These are phyloP conservation scores for Apophysomyces variabilis DNA, from an alignment of 371 early-diverging fungal genomes.

Conservation along the genomic window DNA sequence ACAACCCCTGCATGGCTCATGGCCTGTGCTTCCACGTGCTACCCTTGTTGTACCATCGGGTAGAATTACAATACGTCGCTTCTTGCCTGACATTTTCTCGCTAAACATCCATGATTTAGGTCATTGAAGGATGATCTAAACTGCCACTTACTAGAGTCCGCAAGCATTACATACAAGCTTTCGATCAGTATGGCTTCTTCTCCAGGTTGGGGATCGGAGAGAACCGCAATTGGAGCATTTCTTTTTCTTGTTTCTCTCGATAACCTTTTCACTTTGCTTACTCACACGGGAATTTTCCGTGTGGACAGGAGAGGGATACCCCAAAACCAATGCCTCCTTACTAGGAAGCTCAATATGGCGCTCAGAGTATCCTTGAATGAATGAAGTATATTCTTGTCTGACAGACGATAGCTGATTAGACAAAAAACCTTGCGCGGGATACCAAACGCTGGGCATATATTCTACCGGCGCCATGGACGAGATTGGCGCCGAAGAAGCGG, in stretches of 20 bases:
- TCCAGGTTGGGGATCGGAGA: slow-evolving; percentile 94
- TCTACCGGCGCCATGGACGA: no score
- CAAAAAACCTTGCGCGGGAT: no score
- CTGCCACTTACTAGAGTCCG: slow-evolving; percentile 83
- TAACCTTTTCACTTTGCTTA: not conserved
- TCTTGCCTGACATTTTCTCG: slow-evolving; percentile 20
- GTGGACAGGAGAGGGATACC: not conserved
- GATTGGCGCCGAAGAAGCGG: no score
- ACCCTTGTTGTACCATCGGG: slow-evolving; percentile 22
- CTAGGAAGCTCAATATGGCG: no score
- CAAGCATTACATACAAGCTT: slow-evolving; percentile 93
- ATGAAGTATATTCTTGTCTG: no score
- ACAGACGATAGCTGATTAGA: no score
- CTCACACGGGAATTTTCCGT: not conserved
- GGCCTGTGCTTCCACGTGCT: slow-evolving; percentile 10
- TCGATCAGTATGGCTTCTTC: slow-evolving; percentile 78
- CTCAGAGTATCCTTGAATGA: no score
- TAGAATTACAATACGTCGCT: slow-evolving; percentile 18
- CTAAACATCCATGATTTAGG: slow-evolving; percentile 1
- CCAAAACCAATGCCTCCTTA: no score
- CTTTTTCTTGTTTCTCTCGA: slow-evolving; percentile 24
- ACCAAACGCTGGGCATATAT: no score
- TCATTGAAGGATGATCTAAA: not conserved
- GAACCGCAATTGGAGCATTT: slow-evolving; percentile 87
- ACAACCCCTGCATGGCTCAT: slow-evolving; percentile 5